Base-by-base conservation (phyloP, 345 rosid species). In the Streptanthus diversifolius region DNA sequence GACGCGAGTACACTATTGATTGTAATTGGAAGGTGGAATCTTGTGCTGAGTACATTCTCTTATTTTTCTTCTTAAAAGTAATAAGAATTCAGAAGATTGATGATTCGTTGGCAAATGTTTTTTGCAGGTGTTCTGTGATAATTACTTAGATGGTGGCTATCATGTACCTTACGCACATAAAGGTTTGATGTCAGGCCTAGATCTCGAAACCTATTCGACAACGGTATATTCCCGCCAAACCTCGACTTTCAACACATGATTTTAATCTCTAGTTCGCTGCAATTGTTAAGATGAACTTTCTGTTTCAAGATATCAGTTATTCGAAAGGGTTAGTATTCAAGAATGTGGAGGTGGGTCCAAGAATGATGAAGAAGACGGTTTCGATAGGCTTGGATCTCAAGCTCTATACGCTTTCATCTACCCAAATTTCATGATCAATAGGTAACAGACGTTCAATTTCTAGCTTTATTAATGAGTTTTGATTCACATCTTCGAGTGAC, bases 131-230 rank as follows among this genome's bases (percentile, higher is more conserved):
- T 93, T 93, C 68, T 90, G 96, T 70, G 98, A 93, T 78, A 93
- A 93, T 85, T 93, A 89, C 83, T 82, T 93, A 64, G 98, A 93
- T 76, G 98, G 97, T 67, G 98, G 97, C 18, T 93, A 93, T 80
- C 97, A 93, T 79, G 98, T 93, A 44, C 98, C 96, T 33, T 90
- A 87, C 76, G 97, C 97, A 12, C 98, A 91, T 78, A 86, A 88
- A 83, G 90, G 84, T 71, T 83, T 90, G 52, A 91, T 91, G 10
- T 89, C 96, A 40, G 90, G 92, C 33, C 93, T 93, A 22, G 51
- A 85, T 48, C 90, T 93, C 13, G 87, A 85, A 64, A 89, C 97
- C 21, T 93, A 91, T 79, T 81, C 90, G 59, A 89, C 96, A 65
- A 73, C 78, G 49, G 98, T 93, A 85, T 61, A 81, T 59, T 62